Percentiles rank a stretch among this genome's conserved stretches.
Conservation (phyloP, 495 filamentous ascomycete species). For the Aspergillus ostianus region DNA sequence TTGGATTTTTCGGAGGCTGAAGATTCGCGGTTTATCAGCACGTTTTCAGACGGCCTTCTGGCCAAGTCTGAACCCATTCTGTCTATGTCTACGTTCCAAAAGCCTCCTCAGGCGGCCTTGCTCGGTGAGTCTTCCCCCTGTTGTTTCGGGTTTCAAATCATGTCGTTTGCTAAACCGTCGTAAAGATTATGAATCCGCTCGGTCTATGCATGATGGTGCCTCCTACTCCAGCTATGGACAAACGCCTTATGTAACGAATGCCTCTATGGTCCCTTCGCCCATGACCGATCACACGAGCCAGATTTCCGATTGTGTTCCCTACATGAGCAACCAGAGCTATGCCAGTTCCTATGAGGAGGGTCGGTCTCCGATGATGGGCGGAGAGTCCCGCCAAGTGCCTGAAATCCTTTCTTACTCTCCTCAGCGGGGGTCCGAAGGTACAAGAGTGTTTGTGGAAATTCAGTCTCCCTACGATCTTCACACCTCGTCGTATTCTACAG, state of each 20-base stretch:
- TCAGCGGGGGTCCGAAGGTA: slow-evolving; percentile 62
- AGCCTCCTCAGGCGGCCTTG: slow-evolving; percentile 38
- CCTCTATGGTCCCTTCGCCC: slow-evolving; percentile 44
- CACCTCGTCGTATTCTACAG: slow-evolving; percentile 51
- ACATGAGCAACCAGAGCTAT: slow-evolving; percentile 41
- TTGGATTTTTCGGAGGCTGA: slow-evolving; percentile 53
- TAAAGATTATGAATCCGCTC: slow-evolving; percentile 43
- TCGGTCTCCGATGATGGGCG: slow-evolving; percentile 37
- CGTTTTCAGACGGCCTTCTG: slow-evolving; percentile 49
- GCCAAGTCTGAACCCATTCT: slow-evolving; percentile 53
- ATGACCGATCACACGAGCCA: slow-evolving; percentile 48
- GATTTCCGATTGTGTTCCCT: slow-evolving; percentile 46
- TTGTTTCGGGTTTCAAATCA: not conserved
- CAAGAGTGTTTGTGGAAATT: slow-evolving; percentile 69
- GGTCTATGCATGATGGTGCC: slow-evolving; percentile 45
- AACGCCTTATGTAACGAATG: slow-evolving; percentile 40
- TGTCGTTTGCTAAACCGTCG: not conserved
- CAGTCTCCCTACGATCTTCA: slow-evolving; percentile 70
- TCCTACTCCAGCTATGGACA: slow-evolving; percentile 46
- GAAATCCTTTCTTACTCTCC: slow-evolving; percentile 69
- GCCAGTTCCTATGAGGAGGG: slow-evolving; percentile 47
- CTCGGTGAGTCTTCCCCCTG: slow-evolving; percentile 35
- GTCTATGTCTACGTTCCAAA: slow-evolving; percentile 55
- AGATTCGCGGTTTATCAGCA: slow-evolving; percentile 46
- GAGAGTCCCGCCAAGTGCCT: slow-evolving; percentile 41